A percentile compares a stretch with the other conserved stretches of the same genome.
These are phyloP conservation scores for Scheffersomyces parashehatae DNA, from an alignment of 1,139 yeast species.

Conservation along the genomic window DNA sequence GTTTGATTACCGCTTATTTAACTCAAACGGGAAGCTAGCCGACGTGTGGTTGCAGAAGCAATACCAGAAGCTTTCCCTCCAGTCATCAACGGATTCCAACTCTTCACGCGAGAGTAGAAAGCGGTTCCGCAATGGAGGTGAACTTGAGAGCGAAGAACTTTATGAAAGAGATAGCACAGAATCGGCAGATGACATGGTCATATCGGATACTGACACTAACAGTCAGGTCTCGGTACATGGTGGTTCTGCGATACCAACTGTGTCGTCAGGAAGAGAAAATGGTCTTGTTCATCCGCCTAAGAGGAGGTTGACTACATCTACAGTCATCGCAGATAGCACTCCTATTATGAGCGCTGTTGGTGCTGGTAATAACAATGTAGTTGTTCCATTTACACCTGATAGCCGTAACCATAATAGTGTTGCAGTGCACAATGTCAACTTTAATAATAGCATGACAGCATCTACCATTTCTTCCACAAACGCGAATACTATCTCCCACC, in stretches of 20 bases:
- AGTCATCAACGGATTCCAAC: constrained; percentile 10
- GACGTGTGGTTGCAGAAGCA: constrained; percentile 37
- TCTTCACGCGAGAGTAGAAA: constrained; percentile 8
- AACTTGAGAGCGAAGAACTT: constrained; percentile 6
- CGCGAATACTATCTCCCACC: constrained; percentile 4
- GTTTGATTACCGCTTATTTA: constrained; percentile 34
- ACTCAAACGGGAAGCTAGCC: constrained; percentile 35
- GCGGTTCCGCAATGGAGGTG: constrained; percentile 14
- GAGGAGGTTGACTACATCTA: constrained; percentile 30
- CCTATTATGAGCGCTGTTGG: too few species aligned
- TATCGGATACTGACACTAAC: constrained; percentile 37
- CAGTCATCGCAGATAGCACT: not conserved
- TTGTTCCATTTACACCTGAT: not conserved
- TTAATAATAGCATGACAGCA: constrained; percentile 3
- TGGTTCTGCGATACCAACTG: constrained; percentile 7
- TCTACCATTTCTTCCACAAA: constrained; percentile 4
- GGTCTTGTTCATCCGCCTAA: constrained; percentile 41
- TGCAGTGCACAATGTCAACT: not conserved
- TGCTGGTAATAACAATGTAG: too few species aligned
- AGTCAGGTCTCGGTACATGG: constrained; percentile 23
- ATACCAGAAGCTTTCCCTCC: constrained; percentile 28
- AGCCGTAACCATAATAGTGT: not conserved
- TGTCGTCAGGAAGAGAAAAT: constrained; percentile 16
- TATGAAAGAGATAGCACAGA: constrained; percentile 18
- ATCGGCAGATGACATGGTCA: constrained; percentile 39